Percentiles rank a stretch among this genome's conserved stretches.
Conservation (phyloP, 2,329 filamentous ascomycete genomes). For the Fusarium brachygibbosum region DNA sequence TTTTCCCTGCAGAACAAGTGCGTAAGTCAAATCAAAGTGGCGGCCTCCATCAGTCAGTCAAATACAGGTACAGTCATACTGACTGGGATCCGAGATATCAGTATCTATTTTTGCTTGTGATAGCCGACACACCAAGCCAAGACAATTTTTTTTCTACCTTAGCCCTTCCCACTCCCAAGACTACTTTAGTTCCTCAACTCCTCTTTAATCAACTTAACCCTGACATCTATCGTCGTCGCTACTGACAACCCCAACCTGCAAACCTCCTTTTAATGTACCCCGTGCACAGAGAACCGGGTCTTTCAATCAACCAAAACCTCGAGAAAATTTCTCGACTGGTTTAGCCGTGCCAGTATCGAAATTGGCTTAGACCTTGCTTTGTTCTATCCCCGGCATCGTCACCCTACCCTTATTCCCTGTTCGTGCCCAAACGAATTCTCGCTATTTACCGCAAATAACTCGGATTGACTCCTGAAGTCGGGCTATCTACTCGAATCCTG, state of each 20-base stretch:
- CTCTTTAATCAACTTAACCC: conserved; percentile 42
- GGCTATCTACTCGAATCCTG: conserved; percentile 16
- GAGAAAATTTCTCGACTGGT: conserved; percentile 32
- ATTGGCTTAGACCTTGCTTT: conserved; percentile 36
- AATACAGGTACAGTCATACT: no score
- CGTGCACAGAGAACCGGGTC: conserved; percentile 25
- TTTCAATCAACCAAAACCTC: conserved; percentile 18
- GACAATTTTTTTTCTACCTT: conserved; percentile 41
- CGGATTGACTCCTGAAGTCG: conserved; percentile 34
- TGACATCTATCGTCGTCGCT: conserved; percentile 37
- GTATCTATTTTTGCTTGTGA: conserved; percentile 45
- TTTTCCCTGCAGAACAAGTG: conserved; percentile 27
- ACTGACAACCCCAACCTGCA: conserved; percentile 28
- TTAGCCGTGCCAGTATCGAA: conserved; percentile 36
- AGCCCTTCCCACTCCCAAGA: conserved; percentile 43
- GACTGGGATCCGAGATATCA: conserved; percentile 5
- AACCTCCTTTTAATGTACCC: conserved; percentile 21
- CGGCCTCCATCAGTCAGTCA: conserved; percentile 27
- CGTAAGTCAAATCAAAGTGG: conserved; percentile 31
- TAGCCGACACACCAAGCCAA: conserved; percentile 37
- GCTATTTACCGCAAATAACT: conserved; percentile 33
- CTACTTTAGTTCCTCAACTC: conserved; percentile 34
- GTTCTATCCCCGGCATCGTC: conserved; percentile 25
- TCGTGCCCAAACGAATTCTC: conserved; percentile 34
- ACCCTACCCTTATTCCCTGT: conserved; percentile 38